A percentile compares a stretch with the other conserved stretches of the same genome.
These are phyloP conservation scores for Cyberlindnera maclurae DNA, from an alignment of 805 yeast species.

Conservation along the genomic window DNA sequence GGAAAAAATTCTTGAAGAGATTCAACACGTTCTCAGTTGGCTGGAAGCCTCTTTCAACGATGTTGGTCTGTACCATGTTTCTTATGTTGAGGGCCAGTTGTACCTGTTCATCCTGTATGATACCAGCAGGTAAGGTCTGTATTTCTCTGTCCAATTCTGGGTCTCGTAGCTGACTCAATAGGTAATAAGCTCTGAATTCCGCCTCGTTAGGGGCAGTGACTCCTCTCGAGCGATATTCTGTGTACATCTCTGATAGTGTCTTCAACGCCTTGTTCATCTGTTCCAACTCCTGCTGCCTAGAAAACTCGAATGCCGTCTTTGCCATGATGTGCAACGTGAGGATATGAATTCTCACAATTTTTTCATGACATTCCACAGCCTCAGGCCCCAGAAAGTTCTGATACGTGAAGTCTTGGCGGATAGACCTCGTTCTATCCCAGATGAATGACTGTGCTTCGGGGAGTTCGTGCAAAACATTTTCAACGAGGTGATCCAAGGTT, in stretches of 20 bases:
- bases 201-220: conserved; percentile 77
- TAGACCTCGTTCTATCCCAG: conserved; percentile 97
- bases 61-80: conserved; percentile 52
- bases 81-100: conserved; percentile 71
- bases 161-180: conserved; percentile 74
- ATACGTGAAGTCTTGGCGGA: conserved; percentile 93
- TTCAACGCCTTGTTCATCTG: conserved; percentile 89
- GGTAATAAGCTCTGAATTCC: conserved; percentile 84
- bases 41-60: conserved; percentile 45
- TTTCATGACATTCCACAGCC: conserved; percentile 87
- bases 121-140: conserved; percentile 54
- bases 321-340: conserved; percentile 83
- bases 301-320: conserved; percentile 59
- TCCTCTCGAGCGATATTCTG: conserved; percentile 66
- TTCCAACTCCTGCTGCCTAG: conserved; percentile 92
- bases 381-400: conserved; percentile 93
- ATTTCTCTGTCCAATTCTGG: conserved; percentile 75
- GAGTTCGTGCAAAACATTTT: conserved; percentile 51
- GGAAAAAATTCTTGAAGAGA: conserved; percentile 57
- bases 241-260: conserved; percentile 80
- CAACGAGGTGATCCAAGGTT: conserved; percentile 68
- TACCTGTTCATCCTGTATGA: conserved; percentile 48
- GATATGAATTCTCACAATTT: conserved; percentile 84
- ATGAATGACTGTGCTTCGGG: conserved; percentile 86
- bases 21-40: conserved; percentile 53